Base-by-base conservation (phyloP, 2,329 filamentous ascomycete genomes). In the Scytalidium sp. region DNA sequence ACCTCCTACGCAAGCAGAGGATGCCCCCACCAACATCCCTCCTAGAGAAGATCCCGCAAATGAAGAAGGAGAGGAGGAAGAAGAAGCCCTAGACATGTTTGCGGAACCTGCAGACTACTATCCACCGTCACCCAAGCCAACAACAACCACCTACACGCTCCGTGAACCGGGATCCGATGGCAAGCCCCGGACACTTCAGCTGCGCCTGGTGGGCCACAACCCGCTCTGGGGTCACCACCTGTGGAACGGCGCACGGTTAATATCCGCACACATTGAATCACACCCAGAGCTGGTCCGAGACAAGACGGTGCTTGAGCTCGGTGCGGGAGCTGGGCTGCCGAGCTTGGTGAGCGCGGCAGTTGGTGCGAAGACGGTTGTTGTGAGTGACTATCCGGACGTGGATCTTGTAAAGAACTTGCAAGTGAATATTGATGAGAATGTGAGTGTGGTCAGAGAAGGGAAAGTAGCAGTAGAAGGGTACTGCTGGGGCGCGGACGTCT, bases 191-290 rank as follows among this genome's bases (percentile, higher is more conserved):
- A 56, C 53, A 4, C 49, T 66, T n/a, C 55, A 54, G n/a, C 79
- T 96, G 56, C 83, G 88, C 60, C 81, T 97, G 11, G 89, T 96
- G 41, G 92, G 92, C 52, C 85, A 89, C 68, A 93, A 88, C 73
- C 89, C 91, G 20, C 80, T 95, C 13, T 96, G 95, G 81, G 92
- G 90, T 15, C 90, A 97, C 69, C 80, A 88, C 56, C 79, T 97
- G 23, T 97, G 93, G 93, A 95, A 97, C 68, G 92, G 90, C 53
- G 86, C 87, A 52, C 86, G 88, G 54, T 83, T 89, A 36, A 79
- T 93, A 44, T 83, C 91, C 15, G 76, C 83, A 58, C 91, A 91
- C 69, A 83, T 97, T 50, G 90, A 96, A 69, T 72, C 80, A 40
- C 75, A 83, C 56, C 78, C 83, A n/a, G 61, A 68, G 8, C 76